phyloP scores from a whole-genome alignment of 805 yeast species.

The Ogataea methanolica region DNA sequence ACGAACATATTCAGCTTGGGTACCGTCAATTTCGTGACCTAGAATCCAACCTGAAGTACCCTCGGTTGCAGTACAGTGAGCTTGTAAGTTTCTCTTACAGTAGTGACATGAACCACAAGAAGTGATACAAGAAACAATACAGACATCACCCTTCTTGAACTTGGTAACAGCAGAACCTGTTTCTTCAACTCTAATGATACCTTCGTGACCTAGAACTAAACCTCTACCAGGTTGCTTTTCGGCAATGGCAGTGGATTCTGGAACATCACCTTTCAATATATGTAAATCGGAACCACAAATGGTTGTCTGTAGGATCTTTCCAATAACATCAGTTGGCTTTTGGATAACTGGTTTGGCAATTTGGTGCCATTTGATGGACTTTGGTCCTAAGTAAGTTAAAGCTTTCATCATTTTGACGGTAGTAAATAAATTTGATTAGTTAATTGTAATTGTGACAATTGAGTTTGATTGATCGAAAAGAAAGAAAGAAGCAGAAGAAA shows the following conservation, averaged over 20 bases:
- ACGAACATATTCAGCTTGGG: constrained; percentile 59
- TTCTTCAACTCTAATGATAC: constrained; percentile 48
- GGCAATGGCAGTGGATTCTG: constrained; percentile 40
- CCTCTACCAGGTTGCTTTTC: constrained; percentile 18
- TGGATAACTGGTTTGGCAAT: constrained; percentile 40
- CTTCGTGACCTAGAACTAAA: constrained; percentile 56
- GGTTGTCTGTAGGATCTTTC: constrained; percentile 53
- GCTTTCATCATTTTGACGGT: constrained; percentile 39
- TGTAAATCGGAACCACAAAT: constrained; percentile 66
- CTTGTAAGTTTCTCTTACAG: constrained; percentile 49
- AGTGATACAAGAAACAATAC: constrained; percentile 62
- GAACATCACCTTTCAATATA: constrained; percentile 57
- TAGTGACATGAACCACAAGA: constrained; percentile 58
- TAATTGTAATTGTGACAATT: background rate
- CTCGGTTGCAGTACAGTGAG: constrained; percentile 46
- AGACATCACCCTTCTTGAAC: constrained; percentile 53
- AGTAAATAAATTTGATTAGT: background rate
- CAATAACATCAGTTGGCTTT: constrained; percentile 50
- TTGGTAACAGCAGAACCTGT: constrained; percentile 45
- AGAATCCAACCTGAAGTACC: constrained; percentile 46
- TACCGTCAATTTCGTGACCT: constrained; percentile 61
- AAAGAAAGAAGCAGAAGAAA: background rate
- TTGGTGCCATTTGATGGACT: constrained; percentile 32
- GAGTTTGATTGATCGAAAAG: background rate
- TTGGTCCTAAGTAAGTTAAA: constrained; percentile 41